Percentiles rank a stretch among this genome's conserved stretches.
phyloP scores from a whole-genome alignment of 345 rosid species.

The Garcia nutans region DNA sequence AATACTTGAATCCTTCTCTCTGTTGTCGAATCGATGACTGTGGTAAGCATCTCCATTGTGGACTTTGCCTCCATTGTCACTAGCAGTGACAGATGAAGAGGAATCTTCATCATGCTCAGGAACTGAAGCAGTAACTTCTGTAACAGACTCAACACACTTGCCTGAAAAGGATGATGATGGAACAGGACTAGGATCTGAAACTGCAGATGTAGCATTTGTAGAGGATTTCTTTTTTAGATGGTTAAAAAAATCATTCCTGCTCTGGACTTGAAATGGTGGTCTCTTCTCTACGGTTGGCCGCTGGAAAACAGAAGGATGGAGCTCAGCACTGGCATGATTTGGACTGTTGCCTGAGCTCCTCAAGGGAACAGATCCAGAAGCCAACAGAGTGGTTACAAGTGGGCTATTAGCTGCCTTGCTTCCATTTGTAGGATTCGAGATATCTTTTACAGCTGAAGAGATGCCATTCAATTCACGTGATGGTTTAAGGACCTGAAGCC shows the following conservation, averaged over 20 bases:
- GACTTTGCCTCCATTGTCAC: constrained; percentile 17
- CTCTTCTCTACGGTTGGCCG: constrained; percentile 40
- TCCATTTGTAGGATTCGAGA: constrained; percentile 37
- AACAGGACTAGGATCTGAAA: constrained; percentile 18
- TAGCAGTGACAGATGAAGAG: constrained; percentile 14
- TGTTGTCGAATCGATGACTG: constrained; percentile 22
- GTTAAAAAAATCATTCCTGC: constrained; percentile 58
- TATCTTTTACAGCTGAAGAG: constrained; percentile 32
- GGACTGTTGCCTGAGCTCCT: constrained; percentile 31
- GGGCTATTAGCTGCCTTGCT: constrained; percentile 28
- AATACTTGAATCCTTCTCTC: constrained; percentile 22
- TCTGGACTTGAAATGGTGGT: constrained; percentile 42
- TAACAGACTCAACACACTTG: constrained; percentile 24
- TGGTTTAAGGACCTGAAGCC: constrained; percentile 46
- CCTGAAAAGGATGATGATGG: constrained; percentile 26
- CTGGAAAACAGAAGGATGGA: constrained; percentile 15
- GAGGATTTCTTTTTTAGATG: constrained; percentile 51
- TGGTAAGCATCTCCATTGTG: constrained; percentile 20
- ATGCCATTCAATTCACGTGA: constrained; percentile 36
- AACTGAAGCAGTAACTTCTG: constrained; percentile 21
- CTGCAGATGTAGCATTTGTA: constrained; percentile 16
- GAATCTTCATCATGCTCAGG: constrained; percentile 11
- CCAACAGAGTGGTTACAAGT: constrained; percentile 16
- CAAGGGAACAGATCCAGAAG: constrained; percentile 30
- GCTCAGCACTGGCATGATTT: constrained; percentile 24